These are phyloP conservation scores for Volvox reticuliferus DNA, from an alignment of 139 green algal species.

Conservation along the genomic window DNA sequence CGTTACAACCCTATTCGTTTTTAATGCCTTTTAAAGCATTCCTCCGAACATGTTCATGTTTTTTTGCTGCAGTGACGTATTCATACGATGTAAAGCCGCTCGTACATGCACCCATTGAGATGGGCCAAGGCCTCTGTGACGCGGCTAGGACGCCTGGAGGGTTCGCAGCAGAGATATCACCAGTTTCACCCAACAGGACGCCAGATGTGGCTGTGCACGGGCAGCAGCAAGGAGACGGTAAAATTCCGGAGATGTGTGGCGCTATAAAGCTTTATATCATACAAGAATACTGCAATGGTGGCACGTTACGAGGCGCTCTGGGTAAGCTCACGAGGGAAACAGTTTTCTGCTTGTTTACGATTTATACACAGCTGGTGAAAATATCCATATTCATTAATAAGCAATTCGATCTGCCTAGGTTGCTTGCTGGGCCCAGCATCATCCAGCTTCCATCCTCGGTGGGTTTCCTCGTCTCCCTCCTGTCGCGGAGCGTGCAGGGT, in stretches of 20 bases:
- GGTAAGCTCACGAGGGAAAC: neutral
- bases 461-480: too few species aligned
- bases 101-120: neutral
- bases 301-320: neutral
- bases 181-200: neutral
- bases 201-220: neutral
- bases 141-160: too few species aligned
- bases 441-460: too few species aligned
- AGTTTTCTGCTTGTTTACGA: neutral
- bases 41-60: neutral
- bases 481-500: too few species aligned
- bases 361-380: neutral
- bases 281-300: neutral
- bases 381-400: neutral
- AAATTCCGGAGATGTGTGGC: neutral
- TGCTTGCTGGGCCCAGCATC: neutral
- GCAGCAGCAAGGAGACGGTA: neutral
- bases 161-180: neutral
- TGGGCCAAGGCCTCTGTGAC: too few species aligned
- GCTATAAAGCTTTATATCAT: neutral
- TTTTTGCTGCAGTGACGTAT: neutral
- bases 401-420: neutral
- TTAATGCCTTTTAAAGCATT: neutral
- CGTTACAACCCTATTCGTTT: neutral
- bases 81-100: neutral